phyloP scores from a whole-genome alignment of 805 yeast species.

The Scheffersomyces lignosus region DNA sequence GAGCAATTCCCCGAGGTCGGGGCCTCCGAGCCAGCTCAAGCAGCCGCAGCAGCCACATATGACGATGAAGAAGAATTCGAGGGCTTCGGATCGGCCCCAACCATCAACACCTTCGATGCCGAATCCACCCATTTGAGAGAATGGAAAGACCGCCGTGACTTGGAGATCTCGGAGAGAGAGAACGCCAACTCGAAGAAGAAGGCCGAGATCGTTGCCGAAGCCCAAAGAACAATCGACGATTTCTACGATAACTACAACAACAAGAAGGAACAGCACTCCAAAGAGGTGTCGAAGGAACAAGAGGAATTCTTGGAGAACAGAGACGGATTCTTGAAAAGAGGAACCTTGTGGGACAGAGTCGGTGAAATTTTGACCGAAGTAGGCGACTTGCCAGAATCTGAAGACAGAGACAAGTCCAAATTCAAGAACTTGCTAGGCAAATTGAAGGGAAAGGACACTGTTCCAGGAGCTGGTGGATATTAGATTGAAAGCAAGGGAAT shows the following conservation, averaged over 20 bases:
- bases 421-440: constrained; percentile 65
- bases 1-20: constrained; percentile 65
- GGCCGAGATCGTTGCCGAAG: constrained; percentile 67
- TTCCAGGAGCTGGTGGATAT: constrained; percentile 76
- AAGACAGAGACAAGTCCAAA: constrained; percentile 64
- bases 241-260: constrained; percentile 88
- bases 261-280: constrained; percentile 71
- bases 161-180: constrained; percentile 81
- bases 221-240: constrained; percentile 81
- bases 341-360: constrained; percentile 56
- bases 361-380: constrained; percentile 49
- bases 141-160: constrained; percentile 81
- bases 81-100: constrained; percentile 21
- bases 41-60: constrained; percentile 18
- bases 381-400: constrained; percentile 37
- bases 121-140: constrained; percentile 56
- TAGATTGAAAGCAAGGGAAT: constrained; percentile 19
- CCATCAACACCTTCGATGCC: constrained; percentile 20
- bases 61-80: constrained; percentile 47
- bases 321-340: constrained; percentile 56
- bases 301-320: constrained; percentile 70
- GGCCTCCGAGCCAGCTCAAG: constrained; percentile 30
- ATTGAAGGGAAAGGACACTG: constrained; percentile 67
- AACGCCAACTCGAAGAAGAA: constrained; percentile 63
- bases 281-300: constrained; percentile 65